A percentile compares a stretch with the other conserved stretches of the same genome.
Conservation (phyloP, 352 stramenopile genomes). For the Sclerospora graminicola region DNA sequence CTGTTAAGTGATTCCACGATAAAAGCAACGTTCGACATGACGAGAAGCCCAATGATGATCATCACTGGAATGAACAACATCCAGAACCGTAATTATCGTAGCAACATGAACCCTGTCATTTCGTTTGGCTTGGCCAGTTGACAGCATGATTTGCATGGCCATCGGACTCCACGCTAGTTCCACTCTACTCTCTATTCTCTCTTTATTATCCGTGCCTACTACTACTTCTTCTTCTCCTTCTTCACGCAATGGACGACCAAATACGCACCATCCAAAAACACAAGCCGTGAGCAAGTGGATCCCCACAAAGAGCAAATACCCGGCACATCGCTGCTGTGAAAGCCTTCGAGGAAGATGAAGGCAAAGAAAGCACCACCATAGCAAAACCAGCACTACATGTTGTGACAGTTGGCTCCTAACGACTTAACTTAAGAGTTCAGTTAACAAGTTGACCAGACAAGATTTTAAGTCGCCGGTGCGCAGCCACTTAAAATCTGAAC, state of each 20-base stretch:
- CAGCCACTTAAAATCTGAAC: too few species aligned
- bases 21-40: slow-evolving; percentile 83
- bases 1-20: slow-evolving; percentile 68
- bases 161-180: slow-evolving; percentile 11
- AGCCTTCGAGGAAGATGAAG: slow-evolving; percentile 57
- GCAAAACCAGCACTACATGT: too few species aligned
- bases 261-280: slow-evolving; percentile 37
- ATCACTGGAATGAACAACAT: slow-evolving; percentile 70
- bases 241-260: slow-evolving; percentile 17
- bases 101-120: slow-evolving; percentile 42
- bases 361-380: slow-evolving; percentile 68
- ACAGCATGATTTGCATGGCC: slow-evolving; percentile 13
- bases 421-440: too few species aligned
- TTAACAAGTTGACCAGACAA: too few species aligned
- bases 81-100: slow-evolving; percentile 58
- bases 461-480: too few species aligned
- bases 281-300: slow-evolving; percentile 39
- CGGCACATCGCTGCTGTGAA: slow-evolving; percentile 49
- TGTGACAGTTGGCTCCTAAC: too few species aligned
- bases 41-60: slow-evolving; percentile 59
- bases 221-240: too few species aligned
- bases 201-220: slow-evolving; percentile 1
- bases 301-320: slow-evolving; percentile 69
- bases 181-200: slow-evolving; percentile 31
- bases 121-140: slow-evolving; percentile 22